These are phyloP conservation scores for Trametes punicea DNA, from an alignment of 768 basidiomycete species.

Conservation along the genomic window DNA sequence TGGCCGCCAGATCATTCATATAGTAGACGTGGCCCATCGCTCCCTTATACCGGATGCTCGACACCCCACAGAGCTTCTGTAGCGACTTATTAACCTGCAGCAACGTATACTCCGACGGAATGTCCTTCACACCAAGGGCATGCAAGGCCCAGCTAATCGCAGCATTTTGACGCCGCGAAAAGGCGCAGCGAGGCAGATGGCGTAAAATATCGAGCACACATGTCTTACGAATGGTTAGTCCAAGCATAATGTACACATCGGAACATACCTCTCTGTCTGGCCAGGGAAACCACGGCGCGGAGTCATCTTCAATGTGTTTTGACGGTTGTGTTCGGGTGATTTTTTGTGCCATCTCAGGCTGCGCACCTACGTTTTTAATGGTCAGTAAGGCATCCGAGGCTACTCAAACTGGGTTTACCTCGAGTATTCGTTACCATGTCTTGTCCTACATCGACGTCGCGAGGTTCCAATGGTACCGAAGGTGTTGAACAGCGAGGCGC, in stretches of 20 bases:
- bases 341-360: too few relatives aligned
- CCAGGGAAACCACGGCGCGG: conserved; percentile 10
- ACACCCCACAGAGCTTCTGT: background rate
- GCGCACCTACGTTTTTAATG: too few relatives aligned
- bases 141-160: conserved; percentile 2
- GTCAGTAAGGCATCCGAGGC: too few relatives aligned
- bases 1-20: conserved; percentile 2
- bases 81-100: background rate
- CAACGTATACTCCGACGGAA: background rate
- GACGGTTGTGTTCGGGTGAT: too few relatives aligned
- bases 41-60: conserved; percentile 1
- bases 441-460: too few relatives aligned
- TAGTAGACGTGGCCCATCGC: conserved; percentile 8
- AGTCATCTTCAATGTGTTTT: too few relatives aligned
- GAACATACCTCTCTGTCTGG: background rate
- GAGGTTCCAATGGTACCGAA: too few relatives aligned
- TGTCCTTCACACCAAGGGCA: background rate
- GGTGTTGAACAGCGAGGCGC: too few relatives aligned
- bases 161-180: conserved; percentile 6
- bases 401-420: too few relatives aligned
- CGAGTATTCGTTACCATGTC: too few relatives aligned
- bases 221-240: conserved; percentile 5
- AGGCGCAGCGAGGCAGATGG: conserved; percentile 9
- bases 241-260: background rate
- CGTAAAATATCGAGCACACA: conserved; percentile 52